Evolutionary conservation across 2,329 filamentous ascomycete species (phyloP).

Genomic region (Thermoascus crustaceus): DNA sequence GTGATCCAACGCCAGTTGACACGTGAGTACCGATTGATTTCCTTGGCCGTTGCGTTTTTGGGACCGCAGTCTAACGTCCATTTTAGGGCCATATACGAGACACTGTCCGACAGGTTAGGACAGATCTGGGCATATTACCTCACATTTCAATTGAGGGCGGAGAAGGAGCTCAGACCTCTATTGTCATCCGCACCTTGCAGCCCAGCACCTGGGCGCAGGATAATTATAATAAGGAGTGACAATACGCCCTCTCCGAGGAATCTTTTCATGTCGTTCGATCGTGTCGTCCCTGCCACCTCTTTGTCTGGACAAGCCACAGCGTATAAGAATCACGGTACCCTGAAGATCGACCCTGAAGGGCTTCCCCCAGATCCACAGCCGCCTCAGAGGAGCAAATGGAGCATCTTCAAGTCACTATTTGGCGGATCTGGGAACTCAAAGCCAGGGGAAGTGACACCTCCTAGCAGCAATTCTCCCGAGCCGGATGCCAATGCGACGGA

Average conservation of each 20-base stretch:
- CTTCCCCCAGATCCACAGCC: slow-evolving; percentile 13
- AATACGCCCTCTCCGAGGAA: slow-evolving; percentile 44
- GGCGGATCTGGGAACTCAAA: slow-evolving; percentile 38
- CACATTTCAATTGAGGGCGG: slow-evolving; percentile 61
- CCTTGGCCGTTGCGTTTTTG: background rate
- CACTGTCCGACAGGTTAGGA: slow-evolving; percentile 59
- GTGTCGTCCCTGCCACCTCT: slow-evolving; percentile 42
- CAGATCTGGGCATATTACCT: slow-evolving; percentile 73
- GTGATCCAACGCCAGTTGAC: slow-evolving; percentile 56
- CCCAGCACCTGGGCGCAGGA: slow-evolving; percentile 74
- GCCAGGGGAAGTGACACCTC: slow-evolving; percentile 34
- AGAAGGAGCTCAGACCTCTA: slow-evolving; percentile 45
- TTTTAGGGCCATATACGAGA: slow-evolving; percentile 59
- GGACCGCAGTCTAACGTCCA: background rate
- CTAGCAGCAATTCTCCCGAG: slow-evolving; percentile 32
- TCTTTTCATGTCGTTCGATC: slow-evolving; percentile 57
- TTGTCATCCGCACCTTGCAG: slow-evolving; percentile 75
- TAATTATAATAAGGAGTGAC: slow-evolving; percentile 84
- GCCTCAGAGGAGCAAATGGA: slow-evolving; percentile 39
- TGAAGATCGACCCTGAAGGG: slow-evolving; percentile 13
- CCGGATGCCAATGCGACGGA: slow-evolving; percentile 23
- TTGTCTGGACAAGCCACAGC: slow-evolving; percentile 8
- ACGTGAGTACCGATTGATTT: slow-evolving; percentile 46
- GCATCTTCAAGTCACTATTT: slow-evolving; percentile 43
- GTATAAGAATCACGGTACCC: slow-evolving; percentile 7